Conservation (phyloP, 2,329 filamentous ascomycete genomes). For the Colletotrichum camelliae region DNA sequence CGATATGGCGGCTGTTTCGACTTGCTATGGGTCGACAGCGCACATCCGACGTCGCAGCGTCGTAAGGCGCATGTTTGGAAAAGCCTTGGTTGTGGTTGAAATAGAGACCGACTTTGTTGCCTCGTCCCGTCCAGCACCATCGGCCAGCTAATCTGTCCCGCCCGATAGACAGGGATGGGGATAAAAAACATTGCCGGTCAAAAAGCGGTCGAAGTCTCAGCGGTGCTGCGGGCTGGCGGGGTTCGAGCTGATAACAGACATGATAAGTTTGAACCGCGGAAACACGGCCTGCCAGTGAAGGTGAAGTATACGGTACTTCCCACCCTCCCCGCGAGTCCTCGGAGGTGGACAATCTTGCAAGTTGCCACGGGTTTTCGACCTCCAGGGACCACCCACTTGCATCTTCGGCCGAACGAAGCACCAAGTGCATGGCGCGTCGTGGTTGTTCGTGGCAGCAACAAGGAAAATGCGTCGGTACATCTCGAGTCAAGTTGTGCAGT, state of each 20-base stretch:
- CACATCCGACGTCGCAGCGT: not conserved
- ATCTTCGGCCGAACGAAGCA: not conserved
- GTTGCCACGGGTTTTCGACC: not conserved
- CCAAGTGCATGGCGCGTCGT: not conserved
- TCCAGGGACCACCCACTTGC: not conserved
- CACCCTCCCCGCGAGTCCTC: not conserved
- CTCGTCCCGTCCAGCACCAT: not conserved
- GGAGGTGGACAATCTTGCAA: not conserved
- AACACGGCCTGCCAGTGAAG: not conserved
- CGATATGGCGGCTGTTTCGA: not conserved
- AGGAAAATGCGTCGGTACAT: not conserved
- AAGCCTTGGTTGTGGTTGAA: not conserved
- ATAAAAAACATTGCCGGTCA: not conserved
- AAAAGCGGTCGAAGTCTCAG: not conserved
- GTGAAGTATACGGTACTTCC: not conserved
- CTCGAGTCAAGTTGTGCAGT: not conserved
- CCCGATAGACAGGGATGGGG: not conserved
- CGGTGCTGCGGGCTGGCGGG: not conserved
- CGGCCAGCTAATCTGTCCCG: not conserved
- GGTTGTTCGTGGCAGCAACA: not conserved
- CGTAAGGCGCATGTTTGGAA: not conserved
- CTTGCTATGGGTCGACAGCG: not conserved
- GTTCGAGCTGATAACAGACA: not conserved
- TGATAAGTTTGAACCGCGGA: constrained; percentile 7
- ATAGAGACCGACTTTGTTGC: not conserved